Evolutionary conservation across 805 yeast species (phyloP).

Genomic region (Starmerella apicola): DNA sequence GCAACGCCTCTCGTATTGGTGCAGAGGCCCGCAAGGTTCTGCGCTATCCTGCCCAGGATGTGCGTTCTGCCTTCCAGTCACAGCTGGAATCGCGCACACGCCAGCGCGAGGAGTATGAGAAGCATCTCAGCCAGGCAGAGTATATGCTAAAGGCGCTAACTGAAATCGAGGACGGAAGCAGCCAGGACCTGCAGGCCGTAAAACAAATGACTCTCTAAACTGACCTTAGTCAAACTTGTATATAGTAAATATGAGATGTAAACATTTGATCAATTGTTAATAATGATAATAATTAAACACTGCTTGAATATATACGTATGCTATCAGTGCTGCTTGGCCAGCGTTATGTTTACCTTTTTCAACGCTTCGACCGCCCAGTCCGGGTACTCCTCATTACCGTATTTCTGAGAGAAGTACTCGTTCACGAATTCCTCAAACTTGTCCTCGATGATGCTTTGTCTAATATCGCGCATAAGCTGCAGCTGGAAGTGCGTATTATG

Average conservation of each 20-base stretch:
- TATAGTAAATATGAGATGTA: no score
- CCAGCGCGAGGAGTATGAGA: slow-evolving; percentile 45
- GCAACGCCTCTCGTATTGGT: slow-evolving; percentile 65
- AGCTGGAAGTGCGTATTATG: slow-evolving; percentile 35
- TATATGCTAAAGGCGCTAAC: slow-evolving; percentile 44
- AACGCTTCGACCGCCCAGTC: slow-evolving; percentile 35
- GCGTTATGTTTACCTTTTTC: slow-evolving; percentile 25
- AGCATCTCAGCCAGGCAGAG: slow-evolving; percentile 43
- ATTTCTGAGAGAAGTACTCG: slow-evolving; percentile 27
- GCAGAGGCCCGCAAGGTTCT: slow-evolving; percentile 74
- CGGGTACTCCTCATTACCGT: slow-evolving; percentile 30
- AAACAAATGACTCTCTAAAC: neutral
- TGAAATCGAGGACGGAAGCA: slow-evolving; percentile 35
- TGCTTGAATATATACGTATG: no score
- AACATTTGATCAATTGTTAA: no score
- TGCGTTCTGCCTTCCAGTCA: slow-evolving; percentile 55
- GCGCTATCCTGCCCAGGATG: slow-evolving; percentile 70
- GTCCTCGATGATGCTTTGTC: slow-evolving; percentile 31
- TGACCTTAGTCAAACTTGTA: neutral
- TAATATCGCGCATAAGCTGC: slow-evolving; percentile 31
- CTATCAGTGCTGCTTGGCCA: neutral
- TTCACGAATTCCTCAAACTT: slow-evolving; percentile 29
- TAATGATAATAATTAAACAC: no score
- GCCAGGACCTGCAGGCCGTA: slow-evolving; percentile 3
- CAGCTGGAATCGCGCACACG: slow-evolving; percentile 48